phyloP scores from a whole-genome alignment of 164 flowering plant species.

The Vitis rupestris region DNA sequence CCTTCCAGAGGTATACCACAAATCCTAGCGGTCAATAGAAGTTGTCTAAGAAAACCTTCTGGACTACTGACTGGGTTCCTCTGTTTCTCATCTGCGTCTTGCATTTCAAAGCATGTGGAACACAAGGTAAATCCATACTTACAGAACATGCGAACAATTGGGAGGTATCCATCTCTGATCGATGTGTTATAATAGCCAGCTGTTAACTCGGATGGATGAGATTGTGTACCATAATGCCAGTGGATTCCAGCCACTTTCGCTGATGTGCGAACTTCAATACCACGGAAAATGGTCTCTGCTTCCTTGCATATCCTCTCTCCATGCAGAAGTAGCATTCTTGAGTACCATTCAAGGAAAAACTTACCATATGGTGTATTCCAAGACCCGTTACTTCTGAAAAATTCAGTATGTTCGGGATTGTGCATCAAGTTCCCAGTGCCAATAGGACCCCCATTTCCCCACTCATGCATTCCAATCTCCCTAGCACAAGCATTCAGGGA shows the following conservation, averaged over 20 bases:
- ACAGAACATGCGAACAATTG: constrained; percentile 61
- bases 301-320: constrained; percentile 59
- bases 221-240: constrained; percentile 54
- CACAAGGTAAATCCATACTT: constrained; percentile 50
- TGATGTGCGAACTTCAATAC: constrained; percentile 36
- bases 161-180: constrained; percentile 58
- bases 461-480: constrained; percentile 48
- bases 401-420: constrained; percentile 39
- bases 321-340: constrained; percentile 56
- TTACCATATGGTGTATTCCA: constrained; percentile 62
- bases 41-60: constrained; percentile 56
- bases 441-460: constrained; percentile 60
- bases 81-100: constrained; percentile 44
- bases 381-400: constrained; percentile 48
- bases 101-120: constrained; percentile 55
- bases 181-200: constrained; percentile 69
- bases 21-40: constrained; percentile 40
- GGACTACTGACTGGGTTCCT: constrained; percentile 43
- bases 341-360: constrained; percentile 78
- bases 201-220: constrained; percentile 67
- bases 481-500: constrained; percentile 55
- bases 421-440: constrained; percentile 43
- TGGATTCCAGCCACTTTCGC: constrained; percentile 63
- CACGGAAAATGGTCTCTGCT: constrained; percentile 53
- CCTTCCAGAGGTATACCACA: constrained; percentile 50